Base-by-base conservation (phyloP, 768 basidiomycete genomes). In the Mycena belliarum region DNA sequence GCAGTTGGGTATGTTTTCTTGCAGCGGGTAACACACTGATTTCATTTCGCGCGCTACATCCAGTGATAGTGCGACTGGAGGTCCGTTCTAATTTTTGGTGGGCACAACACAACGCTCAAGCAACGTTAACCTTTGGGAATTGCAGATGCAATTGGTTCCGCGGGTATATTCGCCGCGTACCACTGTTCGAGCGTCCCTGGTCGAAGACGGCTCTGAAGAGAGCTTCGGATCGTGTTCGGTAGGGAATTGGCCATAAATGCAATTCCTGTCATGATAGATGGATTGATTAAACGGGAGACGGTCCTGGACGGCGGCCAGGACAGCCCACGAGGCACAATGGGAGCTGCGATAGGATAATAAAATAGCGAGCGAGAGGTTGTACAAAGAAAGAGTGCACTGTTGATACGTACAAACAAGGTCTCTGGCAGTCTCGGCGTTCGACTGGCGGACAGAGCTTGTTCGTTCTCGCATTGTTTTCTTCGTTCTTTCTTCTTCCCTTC, bases 401-500 rank as follows among this genome's bases (percentile, higher is more conserved):
- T 25, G 16, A 24, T 28, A 26, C 26, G 44, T 61, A 61, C 64
- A 68, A 66, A 66, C 65, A 67, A 65, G 14, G 59, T 54, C 42
- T 52, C 47, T 57, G 37, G 9, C 26, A 9, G 46, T 47, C 28
- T 11, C 70, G 69, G 65, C 65, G 72, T 66, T n/a, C 64, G 60
- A 64, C 63, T 63, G 40, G 40, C 40, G 61, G 60, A 24, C 28
- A n/a, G 53, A 54, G 43, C 67, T 69, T 60, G 62, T 68, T 58
- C 66, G 63, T 67, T 55, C 66, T 48, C 55, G 48, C 57, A 67
- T 65, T 63, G 66, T 72, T 70, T 64, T 55, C 63, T 55, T 63
- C 9, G 69, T 73, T 66, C 66, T 60, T 63, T 72, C 67, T 72
- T 66, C 68, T 71, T 65, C 60, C 70, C 68, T 67, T n/a, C n/a